Base-by-base conservation (phyloP, 352 stramenopile species). In the Phytophthora fragariae region DNA sequence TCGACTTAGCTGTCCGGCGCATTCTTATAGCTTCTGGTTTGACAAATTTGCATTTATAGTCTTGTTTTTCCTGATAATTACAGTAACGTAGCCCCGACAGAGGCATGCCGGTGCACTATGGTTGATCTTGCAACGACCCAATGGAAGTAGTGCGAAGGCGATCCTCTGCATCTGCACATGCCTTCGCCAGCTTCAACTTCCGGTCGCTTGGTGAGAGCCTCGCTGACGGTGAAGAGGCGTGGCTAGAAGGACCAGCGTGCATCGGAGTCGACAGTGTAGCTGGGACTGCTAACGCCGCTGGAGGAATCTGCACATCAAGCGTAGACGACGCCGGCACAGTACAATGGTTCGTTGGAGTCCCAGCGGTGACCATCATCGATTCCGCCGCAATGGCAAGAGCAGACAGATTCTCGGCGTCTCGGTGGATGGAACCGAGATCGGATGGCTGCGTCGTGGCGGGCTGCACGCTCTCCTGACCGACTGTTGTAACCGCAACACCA, bases 131-230 rank as follows among this genome's bases (percentile, higher is more conserved):
- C 57, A 89, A 59, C 7, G 79, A 85, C 2, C 78, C 75, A 19
- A 89, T 74, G 2, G 81, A 88, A 4, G 76, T 78, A 14, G 71
- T 83, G 11, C 70, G 61, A 39, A 87, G 58, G 19, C 75, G 72
- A 37, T 21, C 66, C 12, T 82, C 76, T 4, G 50, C 24, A n/a
- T 76, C 62, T 3, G 37, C 33, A 15, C 69, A 59, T 0, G 49
- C 24, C 61, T 88, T 89, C 10, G 56, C 17, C 1, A 77, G n/a
- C n/a, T 72, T 33, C 14, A 89, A 44, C 57, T 90, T 91, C 50
- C 75, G 78, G 52, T 89, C 80, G 61, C 57, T 82, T 14, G 83
- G 85, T 21, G 82, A 92, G 14, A 70, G 90, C 89, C 24, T 69
- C 57, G 35, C 33, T 29, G 56, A 68, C 17, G 55, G 61, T 35